Evolutionary conservation across 306 rosid species (phyloP), one percentile per base, ranked within the genome.

Genomic region (Alnus glutinosa): DNA sequence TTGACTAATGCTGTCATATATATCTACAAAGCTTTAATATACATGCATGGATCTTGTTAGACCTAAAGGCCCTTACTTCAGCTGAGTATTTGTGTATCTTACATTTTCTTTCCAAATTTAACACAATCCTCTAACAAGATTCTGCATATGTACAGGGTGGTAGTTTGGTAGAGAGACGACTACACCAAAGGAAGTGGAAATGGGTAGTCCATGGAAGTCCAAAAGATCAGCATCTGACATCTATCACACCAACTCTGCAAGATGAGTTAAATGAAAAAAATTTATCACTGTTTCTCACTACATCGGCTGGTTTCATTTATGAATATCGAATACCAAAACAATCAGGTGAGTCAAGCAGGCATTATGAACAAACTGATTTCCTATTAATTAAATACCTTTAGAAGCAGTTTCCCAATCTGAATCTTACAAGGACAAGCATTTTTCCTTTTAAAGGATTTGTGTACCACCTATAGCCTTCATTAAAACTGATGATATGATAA

Each of bases 181-280:
- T 92, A 58, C 75, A 94, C 62, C 96, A 91, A 79, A 94, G 97
- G 85, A 92, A 94, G 86, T 94, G 98, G 98, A 94, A 89, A 83
- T 94, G 97, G 98, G 71, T 92, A 36, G 84, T 87, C 47, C 93
- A 91, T 81, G 98, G 97, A 87, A 85, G 89, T 68, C 98, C 97
- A 32, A 83, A 73, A 69, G 86, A 86, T 83, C 93, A 92, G 75
- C 85, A 75, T 81, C 89, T 94, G 83, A 83, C 97, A 36, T 89
- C 97, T 23, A 82, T 92, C 23, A 83, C 94, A 36, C 94, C 85
- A 64, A 80, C 77, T 62, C 79, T 76, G 77, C 89, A 80, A 55
- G 90, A 94, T 62, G 97, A 88, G 72, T 77, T 83, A 49, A 79
- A 88, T 62, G 92, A 88, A 63, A 85, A 87, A 68, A 54, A 62